Percentiles rank a stretch among this genome's conserved stretches.
These are phyloP conservation scores for Quercus engelmannii DNA, from an alignment of 306 rosid species.

Conservation along the genomic window DNA sequence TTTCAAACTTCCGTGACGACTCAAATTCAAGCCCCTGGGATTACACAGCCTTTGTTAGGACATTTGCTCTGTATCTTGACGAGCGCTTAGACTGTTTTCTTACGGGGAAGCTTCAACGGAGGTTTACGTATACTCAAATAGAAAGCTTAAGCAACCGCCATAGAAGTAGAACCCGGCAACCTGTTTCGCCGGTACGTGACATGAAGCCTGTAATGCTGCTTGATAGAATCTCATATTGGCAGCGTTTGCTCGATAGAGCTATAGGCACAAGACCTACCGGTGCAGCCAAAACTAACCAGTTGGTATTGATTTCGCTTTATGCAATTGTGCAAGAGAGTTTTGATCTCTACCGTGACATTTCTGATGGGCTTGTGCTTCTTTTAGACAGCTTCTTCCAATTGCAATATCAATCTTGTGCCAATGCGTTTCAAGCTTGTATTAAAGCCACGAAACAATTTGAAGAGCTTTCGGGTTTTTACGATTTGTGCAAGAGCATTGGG, in stretches of 20 bases:
- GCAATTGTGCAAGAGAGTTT: constrained; percentile 82
- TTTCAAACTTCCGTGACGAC: constrained; percentile 66
- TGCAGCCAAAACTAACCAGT: constrained; percentile 41
- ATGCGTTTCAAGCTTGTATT: constrained; percentile 64
- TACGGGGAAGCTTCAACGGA: constrained; percentile 72
- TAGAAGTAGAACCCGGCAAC: not conserved
- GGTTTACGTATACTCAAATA: constrained; percentile 20
- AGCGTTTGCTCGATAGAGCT: constrained; percentile 70
- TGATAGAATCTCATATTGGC: constrained; percentile 61
- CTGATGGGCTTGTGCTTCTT: constrained; percentile 66
- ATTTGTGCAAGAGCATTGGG: constrained; percentile 49
- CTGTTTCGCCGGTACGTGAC: constrained; percentile 42
- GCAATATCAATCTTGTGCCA: constrained; percentile 48
- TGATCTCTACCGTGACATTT: constrained; percentile 63
- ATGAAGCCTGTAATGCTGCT: constrained; percentile 66
- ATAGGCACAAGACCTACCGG: constrained; percentile 61
- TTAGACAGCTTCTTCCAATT: constrained; percentile 68
- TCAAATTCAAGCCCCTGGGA: constrained; percentile 81
- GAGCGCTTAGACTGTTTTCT: constrained; percentile 75
- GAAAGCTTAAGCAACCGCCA: constrained; percentile 11
- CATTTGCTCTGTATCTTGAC: constrained; percentile 73
- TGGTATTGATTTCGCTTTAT: constrained; percentile 52
- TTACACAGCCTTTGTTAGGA: constrained; percentile 62
- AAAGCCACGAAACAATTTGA: constrained; percentile 76
- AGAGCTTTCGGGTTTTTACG: constrained; percentile 57